Base-by-base conservation (phyloP, 2,329 filamentous ascomycete genomes). In the Ustulina deusta region DNA sequence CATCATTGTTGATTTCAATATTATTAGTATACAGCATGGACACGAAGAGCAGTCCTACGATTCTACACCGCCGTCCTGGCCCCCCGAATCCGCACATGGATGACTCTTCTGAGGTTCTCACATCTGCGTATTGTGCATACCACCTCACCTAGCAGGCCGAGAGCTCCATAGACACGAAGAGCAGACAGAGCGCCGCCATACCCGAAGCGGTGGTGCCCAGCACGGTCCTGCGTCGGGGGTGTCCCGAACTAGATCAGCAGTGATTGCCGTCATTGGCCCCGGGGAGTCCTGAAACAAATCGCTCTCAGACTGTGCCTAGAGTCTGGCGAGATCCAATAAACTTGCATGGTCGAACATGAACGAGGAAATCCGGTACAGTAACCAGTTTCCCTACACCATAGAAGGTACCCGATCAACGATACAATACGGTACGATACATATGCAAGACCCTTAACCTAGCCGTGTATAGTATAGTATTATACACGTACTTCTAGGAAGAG, bases 21-120 rank as follows among this genome's bases (percentile, higher is more conserved):
- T 29, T 61, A 9, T 25, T 59, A n/a, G n/a, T 20, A 17, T 34
- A 34, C 9, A 38, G 22, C n/a, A 29, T 15, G 29, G 6, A 32
- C 29, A 38, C 13, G 15, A 15, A 36, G 46, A 25, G n/a, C 44
- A 57, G 38, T 61, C 56, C 57, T 61, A 42, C 29, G 40, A 15
- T 25, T 54, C 56, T 63, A 63, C 70, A 72, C 70, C 70, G 70
- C 70, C 56, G 58, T 42, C 63, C 25, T 65, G 58, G 61, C 57
- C 68, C 59, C 68, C 48, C 55, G 6, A 49, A 51, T 56, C 32
- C 44, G 59, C 54, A 65, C 61, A 44, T 29, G 36, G 58, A 63
- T 61, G 61, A 62, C 61, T 62, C 57, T 57, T 69, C 65, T 25
- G 32, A 66, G 27, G 10, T 57, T 42, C 40, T 44, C 56, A 20